Base-by-base conservation (phyloP, 306 rosid species). In the Sindora glabra region DNA sequence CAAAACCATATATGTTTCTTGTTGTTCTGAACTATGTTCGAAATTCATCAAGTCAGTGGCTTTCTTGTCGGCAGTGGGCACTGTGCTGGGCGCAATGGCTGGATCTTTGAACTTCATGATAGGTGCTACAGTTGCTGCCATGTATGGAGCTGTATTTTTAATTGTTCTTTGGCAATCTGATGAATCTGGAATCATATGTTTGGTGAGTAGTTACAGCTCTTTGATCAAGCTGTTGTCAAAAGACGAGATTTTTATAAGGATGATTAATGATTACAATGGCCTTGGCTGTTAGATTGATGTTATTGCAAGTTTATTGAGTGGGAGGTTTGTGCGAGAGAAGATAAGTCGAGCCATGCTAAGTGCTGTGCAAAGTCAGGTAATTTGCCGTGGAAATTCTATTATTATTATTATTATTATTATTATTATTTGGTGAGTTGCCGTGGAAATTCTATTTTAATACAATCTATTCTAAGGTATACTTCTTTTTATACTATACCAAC, bases 241-340 rank as follows among this genome's bases (percentile, higher is more conserved):
- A 48, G 10, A 25, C 60, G 59, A n/a, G 56, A 50, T 51, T 17
- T 56, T 61, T 59, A n/a, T n/a, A n/a, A n/a, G n/a, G n/a, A n/a
- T n/a, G n/a, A n/a, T n/a, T n/a, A n/a, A n/a, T n/a, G n/a, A n/a
- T n/a, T n/a, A n/a, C n/a, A n/a, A n/a, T n/a, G n/a, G n/a, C n/a
- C n/a, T n/a, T n/a, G n/a, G n/a, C n/a, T n/a, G n/a, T n/a, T 83
- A 94, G 99, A 94, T 89, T 78, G 99, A 94, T 71, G 99, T 94
- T 56, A 80, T 94, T 69, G 96, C 89, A 41, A 94, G 99, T 76
- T 88, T 94, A 44, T 72, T 94, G 40, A 94, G 97, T 61, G 99
- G 99, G 40, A 89, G 99, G 67, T 71, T 94, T 15, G 99, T 94
- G 46, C 99, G 99, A 0, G 99, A 94, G 77, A 79, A 95, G 72